Conservation (phyloP, 2,329 filamentous ascomycete species). For the Passalora sequoiae region DNA sequence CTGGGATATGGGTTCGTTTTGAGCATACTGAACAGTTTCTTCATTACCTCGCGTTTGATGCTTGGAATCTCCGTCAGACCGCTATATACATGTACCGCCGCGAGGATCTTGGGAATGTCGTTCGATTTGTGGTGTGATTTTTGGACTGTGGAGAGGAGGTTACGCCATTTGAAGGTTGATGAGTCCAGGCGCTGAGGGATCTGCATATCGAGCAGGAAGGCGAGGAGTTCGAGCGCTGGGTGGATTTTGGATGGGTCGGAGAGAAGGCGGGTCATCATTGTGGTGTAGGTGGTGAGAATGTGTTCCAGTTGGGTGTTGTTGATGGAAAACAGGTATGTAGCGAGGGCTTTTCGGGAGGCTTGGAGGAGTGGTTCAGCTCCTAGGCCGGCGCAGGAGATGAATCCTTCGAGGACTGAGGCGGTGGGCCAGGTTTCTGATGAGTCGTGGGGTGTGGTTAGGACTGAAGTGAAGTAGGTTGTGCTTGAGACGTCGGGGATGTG, state of each 20-base stretch:
- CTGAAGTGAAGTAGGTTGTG: constrained; percentile 22
- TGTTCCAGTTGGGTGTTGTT: constrained; percentile 5
- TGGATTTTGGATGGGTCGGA: constrained; percentile 16
- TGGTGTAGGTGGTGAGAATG: constrained; percentile 23
- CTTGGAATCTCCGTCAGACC: constrained; percentile 55
- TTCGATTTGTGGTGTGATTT: constrained; percentile 77
- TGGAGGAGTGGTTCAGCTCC: constrained; percentile 71
- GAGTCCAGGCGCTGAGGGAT: constrained; percentile 37
- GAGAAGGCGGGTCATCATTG: constrained; percentile 21
- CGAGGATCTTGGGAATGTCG: constrained; percentile 75
- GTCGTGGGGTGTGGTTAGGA: constrained; percentile 15
- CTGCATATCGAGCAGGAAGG: constrained; percentile 58
- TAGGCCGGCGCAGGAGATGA: constrained; percentile 69
- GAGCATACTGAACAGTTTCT: constrained; percentile 67
- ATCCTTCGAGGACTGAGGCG: constrained; percentile 56
- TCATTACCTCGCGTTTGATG: constrained; percentile 53
- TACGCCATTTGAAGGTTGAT: constrained; percentile 57
- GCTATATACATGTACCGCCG: constrained; percentile 74
- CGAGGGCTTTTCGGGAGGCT: constrained; percentile 61
- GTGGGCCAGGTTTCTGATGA: constrained; percentile 30
- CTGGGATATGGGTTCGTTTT: constrained; percentile 72
- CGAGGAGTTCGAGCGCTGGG: constrained; percentile 69
- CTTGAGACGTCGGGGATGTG: constrained; percentile 23
- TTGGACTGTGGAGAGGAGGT: constrained; percentile 65
- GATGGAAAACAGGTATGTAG: constrained; percentile 36